A percentile compares a stretch with the other conserved stretches of the same genome.
phyloP scores from a whole-genome alignment of 805 yeast genomes.

The Spathaspora passalidarum region DNA sequence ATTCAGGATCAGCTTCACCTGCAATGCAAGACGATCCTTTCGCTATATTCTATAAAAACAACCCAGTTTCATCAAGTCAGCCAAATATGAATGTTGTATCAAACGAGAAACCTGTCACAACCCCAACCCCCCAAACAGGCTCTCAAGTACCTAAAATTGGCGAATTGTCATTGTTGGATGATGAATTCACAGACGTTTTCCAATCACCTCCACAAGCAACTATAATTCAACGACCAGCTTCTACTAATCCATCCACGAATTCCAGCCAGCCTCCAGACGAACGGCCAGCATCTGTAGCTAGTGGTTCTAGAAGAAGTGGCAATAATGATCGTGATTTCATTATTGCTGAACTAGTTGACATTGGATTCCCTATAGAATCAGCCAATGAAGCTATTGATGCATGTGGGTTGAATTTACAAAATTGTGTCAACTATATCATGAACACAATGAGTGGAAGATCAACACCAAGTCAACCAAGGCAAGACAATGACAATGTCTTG shows the following conservation, averaged over 20 bases:
- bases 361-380: constrained; percentile 68
- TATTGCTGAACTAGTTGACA: constrained; percentile 70
- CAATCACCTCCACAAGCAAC: constrained; percentile 3
- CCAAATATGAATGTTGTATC: not conserved
- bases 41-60: constrained; percentile 7
- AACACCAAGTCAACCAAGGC: not conserved
- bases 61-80: not conserved
- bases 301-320: not conserved
- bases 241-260: not conserved
- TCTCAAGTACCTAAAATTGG: not conserved
- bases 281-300: not conserved
- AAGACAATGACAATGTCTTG: not conserved
- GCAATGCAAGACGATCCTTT: constrained; percentile 9
- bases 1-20: constrained; percentile 4
- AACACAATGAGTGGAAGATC: constrained; percentile 31
- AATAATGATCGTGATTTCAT: constrained; percentile 37
- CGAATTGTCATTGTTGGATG: constrained; percentile 30
- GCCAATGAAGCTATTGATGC: constrained; percentile 58
- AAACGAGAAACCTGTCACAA: not conserved
- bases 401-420: constrained; percentile 59
- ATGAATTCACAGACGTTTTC: constrained; percentile 42
- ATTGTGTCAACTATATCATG: constrained; percentile 68
- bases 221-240: constrained; percentile 4
- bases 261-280: not conserved
- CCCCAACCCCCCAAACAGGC: not conserved